Base-by-base conservation (phyloP, 2,329 filamentous ascomycete genomes). In the Claviceps sp. region DNA sequence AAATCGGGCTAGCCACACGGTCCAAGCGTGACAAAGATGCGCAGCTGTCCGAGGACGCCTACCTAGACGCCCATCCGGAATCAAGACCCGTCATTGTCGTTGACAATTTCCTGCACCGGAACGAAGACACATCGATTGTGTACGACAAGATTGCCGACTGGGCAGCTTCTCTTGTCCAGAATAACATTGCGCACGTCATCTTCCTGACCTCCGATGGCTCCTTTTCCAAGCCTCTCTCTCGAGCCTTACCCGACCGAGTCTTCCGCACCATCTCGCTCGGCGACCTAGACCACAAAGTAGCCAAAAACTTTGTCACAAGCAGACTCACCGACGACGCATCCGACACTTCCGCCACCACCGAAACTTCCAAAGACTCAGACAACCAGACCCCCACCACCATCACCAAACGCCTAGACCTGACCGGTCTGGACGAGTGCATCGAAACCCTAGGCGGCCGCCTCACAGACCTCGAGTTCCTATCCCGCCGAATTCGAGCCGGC, bases 381-480 rank as follows among this genome's bases (percentile, higher is more conserved):
- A 49, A 50, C 47, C 43, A 56, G 2, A 7, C 6, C 47, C 44
- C 22, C 22, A 22, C 22, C 22, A 22, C 22, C 22, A 22, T 22
- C 22, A 51, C 54, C 16, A 60, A 64, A 2, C 63, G 65, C 3
- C 30, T 50, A 40, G 65, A 89, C 56, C 72, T 93, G 6, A 65
- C 68, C 1, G 87, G 90, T 56, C 76, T 98, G 1, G 89, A 96
- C 61, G 76, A 76, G 30, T 90, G 87, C 59, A 94, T 97, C 57
- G 78, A 82, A 30, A 78, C 83, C 0, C 77, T 98, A 1, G 93
- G 93, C 22, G 93, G 93, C 2, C 87, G 93, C 3, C 76, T 98
- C n/a, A 95, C 89, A 0, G 93, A 98, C 62, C 82, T 98, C 20
- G 91, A 97, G 63, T 94, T 93, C 62, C 80, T 98, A 44, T 86